Base-by-base conservation (phyloP, 345 rosid species). In the Moricandia moricandioides region DNA sequence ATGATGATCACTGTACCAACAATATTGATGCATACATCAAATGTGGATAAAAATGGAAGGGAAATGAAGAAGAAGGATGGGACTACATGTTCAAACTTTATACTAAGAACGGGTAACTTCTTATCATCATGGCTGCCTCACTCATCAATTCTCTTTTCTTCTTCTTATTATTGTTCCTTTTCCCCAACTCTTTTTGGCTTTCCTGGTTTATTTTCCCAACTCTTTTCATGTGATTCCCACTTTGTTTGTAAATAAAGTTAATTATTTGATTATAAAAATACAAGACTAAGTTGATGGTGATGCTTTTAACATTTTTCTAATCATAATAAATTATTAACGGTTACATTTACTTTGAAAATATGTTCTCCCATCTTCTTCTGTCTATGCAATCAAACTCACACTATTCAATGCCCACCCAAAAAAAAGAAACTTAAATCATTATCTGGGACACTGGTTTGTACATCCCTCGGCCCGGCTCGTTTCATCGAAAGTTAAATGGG, bases 91-190 rank as follows among this genome's bases (percentile, higher is more conserved):
- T 76, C 64, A 59, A 79, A 49, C 81, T 65, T 82, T 77, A 81
- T 78, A 71, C 84, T 76, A 73, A 78, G 74, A 84, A 74, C 73
- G 68, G 80, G 82, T 24, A 77, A 80, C 87, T 84, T 65, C 8
- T 74, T 77, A 82, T 82, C 89, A 84, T 84, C 89, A 84, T 84
- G 89, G 75, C 71, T 74, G 18, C 52, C 18, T 47, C 81, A 58
- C 83, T 78, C 80, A 80, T 84, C 65, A 66, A 12, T 45, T 68
- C 21, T 56, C 43, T 59, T 47, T 65, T 71, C 24, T 56, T 29
- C 58, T 30, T 34, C n/a, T 66, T 74, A 4, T 30, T 68, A 16
- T 34, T 47, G 16, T 69, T 65, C 2, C 59, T 72, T 34, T 65
- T 39, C n/a, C 17, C 75, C 75, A 43, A 10, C 3, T 54, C n/a